Conservation (phyloP, 2,329 filamentous ascomycete genomes). For the Calonectria pauciramosa region DNA sequence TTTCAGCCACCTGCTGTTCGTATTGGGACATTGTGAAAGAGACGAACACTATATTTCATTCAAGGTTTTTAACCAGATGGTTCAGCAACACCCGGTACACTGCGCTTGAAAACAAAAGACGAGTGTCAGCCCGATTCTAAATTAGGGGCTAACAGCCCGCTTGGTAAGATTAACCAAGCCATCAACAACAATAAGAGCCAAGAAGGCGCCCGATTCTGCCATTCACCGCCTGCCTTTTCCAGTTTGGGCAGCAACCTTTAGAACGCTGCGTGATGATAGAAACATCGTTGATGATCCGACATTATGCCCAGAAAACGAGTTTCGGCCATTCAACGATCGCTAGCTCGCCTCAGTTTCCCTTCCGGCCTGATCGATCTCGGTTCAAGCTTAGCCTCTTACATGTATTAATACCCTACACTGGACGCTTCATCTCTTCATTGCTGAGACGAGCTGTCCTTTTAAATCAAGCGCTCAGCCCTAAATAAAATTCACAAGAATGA, state of each 20-base stretch:
- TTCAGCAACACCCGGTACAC: too few species aligned
- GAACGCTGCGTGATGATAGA: background rate
- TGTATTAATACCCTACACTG: background rate
- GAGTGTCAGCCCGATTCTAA: background rate
- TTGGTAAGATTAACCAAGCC: background rate
- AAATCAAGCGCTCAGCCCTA: background rate
- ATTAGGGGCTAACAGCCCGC: background rate
- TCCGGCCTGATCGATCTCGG: background rate
- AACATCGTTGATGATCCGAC: background rate
- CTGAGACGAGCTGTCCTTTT: background rate
- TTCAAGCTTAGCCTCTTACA: background rate
- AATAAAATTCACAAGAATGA: background rate
- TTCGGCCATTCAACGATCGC: background rate
- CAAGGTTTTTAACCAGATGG: background rate
- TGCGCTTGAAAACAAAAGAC: background rate
- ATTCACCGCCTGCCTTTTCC: background rate
- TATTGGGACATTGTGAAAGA: background rate
- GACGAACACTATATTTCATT: background rate
- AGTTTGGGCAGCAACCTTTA: background rate
- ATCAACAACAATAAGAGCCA: background rate
- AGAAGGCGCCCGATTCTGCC: background rate
- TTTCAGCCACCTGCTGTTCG: slow-evolving; percentile 10
- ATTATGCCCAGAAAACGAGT: background rate
- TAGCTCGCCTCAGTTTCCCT: background rate
- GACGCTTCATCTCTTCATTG: background rate